A percentile compares a stretch with the other conserved stretches of the same genome.
Evolutionary conservation across 352 stramenopile genomes (phyloP).

Genomic region (Phytophthora cryptogea): DNA sequence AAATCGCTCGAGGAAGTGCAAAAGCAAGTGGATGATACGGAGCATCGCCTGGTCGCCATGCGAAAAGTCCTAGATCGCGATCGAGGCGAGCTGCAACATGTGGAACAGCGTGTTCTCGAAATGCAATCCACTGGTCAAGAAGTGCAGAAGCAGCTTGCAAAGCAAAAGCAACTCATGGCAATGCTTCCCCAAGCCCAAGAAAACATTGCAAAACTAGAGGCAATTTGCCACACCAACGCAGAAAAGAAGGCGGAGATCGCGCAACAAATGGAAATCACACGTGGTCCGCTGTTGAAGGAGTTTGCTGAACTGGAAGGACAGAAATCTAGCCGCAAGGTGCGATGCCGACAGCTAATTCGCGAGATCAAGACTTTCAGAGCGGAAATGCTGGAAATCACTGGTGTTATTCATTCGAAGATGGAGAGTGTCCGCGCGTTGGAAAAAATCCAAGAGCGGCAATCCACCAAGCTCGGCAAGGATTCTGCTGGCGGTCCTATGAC

Average conservation of each 20-base stretch:
- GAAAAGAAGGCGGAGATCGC: slow-evolving; percentile 56
- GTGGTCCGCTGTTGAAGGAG: slow-evolving; percentile 50
- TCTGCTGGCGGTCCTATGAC: slow-evolving; percentile 33
- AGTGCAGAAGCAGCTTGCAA: slow-evolving; percentile 55
- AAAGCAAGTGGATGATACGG: slow-evolving; percentile 35
- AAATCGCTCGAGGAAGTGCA: slow-evolving; percentile 39
- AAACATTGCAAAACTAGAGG: slow-evolving; percentile 76
- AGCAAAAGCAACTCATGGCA: slow-evolving; percentile 56
- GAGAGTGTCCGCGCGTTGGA: slow-evolving; percentile 60
- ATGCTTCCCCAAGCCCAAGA: slow-evolving; percentile 67
- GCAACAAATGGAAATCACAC: slow-evolving; percentile 59
- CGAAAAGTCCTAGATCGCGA: slow-evolving; percentile 43
- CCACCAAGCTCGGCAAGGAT: slow-evolving; percentile 25
- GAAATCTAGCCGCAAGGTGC: slow-evolving; percentile 56
- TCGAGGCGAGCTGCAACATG: slow-evolving; percentile 26
- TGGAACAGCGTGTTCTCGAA: slow-evolving; percentile 43
- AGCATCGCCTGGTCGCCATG: slow-evolving; percentile 49
- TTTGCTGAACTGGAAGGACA: slow-evolving; percentile 44
- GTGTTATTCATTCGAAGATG: slow-evolving; percentile 75
- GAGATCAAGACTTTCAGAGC: slow-evolving; percentile 68
- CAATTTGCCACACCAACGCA: slow-evolving; percentile 56
- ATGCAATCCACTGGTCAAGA: slow-evolving; percentile 30
- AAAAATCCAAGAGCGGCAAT: slow-evolving; percentile 46
- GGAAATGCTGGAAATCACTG: slow-evolving; percentile 70
- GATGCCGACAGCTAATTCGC: slow-evolving; percentile 58